These are phyloP conservation scores for Thalassiosira delicatula DNA, from an alignment of 352 stramenopile genomes.

Conservation along the genomic window DNA sequence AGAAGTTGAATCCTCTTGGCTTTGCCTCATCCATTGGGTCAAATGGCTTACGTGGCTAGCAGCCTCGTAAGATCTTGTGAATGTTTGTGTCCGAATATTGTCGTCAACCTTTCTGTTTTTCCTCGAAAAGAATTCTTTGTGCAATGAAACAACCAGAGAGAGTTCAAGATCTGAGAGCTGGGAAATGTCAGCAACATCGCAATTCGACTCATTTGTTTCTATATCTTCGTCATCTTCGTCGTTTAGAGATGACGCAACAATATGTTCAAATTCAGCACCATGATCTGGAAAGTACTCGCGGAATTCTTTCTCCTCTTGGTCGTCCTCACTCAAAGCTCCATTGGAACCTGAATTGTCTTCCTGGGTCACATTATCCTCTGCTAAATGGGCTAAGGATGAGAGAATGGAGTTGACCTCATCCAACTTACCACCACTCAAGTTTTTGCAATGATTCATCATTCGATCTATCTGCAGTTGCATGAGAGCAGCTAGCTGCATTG, in stretches of 20 bases:
- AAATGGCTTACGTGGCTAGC: constrained; percentile 59
- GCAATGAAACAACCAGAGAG: constrained; percentile 64
- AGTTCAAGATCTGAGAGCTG: constrained; percentile 71
- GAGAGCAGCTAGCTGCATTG: constrained; percentile 53
- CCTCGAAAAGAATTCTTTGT: constrained; percentile 68
- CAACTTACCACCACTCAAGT: constrained; percentile 31
- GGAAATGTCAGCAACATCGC: constrained; percentile 24
- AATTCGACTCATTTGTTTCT: constrained; percentile 29
- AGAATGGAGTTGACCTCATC: constrained; percentile 50
- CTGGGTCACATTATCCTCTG: constrained; percentile 47
- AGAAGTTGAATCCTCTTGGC: constrained; percentile 40
- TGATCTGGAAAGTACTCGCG: constrained; percentile 73
- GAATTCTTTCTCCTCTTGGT: constrained; percentile 66
- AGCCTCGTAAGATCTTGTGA: constrained; percentile 72
- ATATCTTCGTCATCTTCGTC: constrained; percentile 30
- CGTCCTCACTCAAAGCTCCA: constrained; percentile 29
- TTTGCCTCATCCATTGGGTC: constrained; percentile 65
- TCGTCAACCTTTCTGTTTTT: constrained; percentile 47
- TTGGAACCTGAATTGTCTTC: constrained; percentile 25
- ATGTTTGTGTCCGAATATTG: constrained; percentile 61
- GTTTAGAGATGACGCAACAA: constrained; percentile 46
- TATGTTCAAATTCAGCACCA: constrained; percentile 63
- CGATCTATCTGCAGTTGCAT: constrained; percentile 53
- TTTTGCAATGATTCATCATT: constrained; percentile 24
- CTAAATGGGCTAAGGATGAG: constrained; percentile 47